Percentiles rank a stretch among this genome's conserved stretches.
Conservation (phyloP, 176 grass and related monocot species). For the bread wheat (Triticum aestivum) region IWGSC_CS_RefSeq_v2.1 NC_057812.1:610293978-610294477, state of each 20-base stretch:
- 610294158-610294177: not conserved
- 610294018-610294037: not conserved
- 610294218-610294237: no score
- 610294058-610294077: not conserved
- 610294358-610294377: slow-evolving; percentile 10
- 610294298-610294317: no score
- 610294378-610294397: not conserved
- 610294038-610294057: not conserved
- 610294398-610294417: not conserved
- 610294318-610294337: not conserved
- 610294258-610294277: no score
- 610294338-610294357: slow-evolving; percentile 8
- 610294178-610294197: not conserved
- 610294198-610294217: no score
- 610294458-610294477: slow-evolving; percentile 14
- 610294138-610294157: not conserved
- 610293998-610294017: not conserved
- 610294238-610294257: no score
- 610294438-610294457: not conserved
- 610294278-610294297: no score
- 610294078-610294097: not conserved
- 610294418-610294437: not conserved
- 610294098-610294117: not conserved
- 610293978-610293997: not conserved
- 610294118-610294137: not conserved